phyloP scores from a whole-genome alignment of 768 basidiomycete genomes.

The Inosperma sp. region DNA sequence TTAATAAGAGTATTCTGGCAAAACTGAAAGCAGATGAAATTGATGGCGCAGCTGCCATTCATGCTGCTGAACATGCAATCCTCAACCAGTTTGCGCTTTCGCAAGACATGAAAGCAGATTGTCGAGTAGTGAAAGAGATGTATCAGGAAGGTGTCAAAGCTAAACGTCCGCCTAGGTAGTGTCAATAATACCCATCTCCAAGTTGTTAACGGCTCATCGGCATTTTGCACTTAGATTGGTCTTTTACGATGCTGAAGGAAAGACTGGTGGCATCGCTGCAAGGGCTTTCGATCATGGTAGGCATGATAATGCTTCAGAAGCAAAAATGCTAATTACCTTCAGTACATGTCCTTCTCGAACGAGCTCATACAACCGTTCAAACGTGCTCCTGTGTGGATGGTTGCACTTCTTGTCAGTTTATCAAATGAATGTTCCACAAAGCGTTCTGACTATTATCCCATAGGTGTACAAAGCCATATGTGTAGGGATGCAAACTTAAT shows the following conservation, averaged over 20 bases:
- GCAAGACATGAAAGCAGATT: conserved; percentile 74
- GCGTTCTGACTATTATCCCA: neutral
- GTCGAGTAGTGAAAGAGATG: conserved; percentile 76
- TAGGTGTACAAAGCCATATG: conserved; percentile 61
- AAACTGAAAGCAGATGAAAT: conserved; percentile 52
- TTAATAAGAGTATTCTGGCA: conserved; percentile 50
- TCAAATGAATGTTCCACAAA: neutral
- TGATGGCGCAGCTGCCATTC: conserved; percentile 74
- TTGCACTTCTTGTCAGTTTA: conserved; percentile 58
- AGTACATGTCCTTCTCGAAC: conserved; percentile 56
- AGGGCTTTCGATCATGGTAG: conserved; percentile 82
- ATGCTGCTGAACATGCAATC: conserved; percentile 80
- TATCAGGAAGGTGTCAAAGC: conserved; percentile 36
- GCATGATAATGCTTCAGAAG: conserved; percentile 13
- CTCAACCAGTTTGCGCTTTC: conserved; percentile 71
- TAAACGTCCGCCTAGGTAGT: conserved; percentile 7
- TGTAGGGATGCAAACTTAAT: conserved; percentile 75
- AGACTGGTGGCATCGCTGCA: conserved; percentile 64
- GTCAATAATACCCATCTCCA: neutral
- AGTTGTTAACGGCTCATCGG: neutral
- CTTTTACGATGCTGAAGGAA: conserved; percentile 72
- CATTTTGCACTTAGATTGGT: conserved; percentile 58
- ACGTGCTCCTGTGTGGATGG: conserved; percentile 65
- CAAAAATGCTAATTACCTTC: neutral
- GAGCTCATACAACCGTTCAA: conserved; percentile 55